phyloP scores from a whole-genome alignment of 345 rosid genomes.

The Physaria fendleri region DNA sequence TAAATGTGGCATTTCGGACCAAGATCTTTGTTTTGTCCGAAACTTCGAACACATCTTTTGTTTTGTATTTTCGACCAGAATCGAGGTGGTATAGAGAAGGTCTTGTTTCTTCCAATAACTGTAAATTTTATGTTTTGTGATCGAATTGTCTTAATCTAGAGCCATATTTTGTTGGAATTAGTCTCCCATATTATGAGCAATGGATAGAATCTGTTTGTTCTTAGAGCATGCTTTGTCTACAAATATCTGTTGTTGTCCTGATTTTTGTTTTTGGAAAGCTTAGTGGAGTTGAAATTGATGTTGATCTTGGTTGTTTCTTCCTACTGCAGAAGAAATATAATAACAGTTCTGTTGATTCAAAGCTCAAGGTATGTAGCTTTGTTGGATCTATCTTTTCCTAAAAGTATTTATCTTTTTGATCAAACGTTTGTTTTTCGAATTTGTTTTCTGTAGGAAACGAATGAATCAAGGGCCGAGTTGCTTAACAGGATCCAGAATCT shows the following conservation, averaged over 20 bases:
- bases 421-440: neutral
- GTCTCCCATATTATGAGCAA: too few species aligned
- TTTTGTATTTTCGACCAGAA: neutral
- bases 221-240: neutral
- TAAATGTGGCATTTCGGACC: neutral
- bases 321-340: slow-evolving; percentile 66
- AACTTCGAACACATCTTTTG: neutral
- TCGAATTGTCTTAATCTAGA: neutral
- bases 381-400: neutral
- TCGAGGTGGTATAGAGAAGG: neutral
- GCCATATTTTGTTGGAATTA: neutral
- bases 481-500: slow-evolving; percentile 77
- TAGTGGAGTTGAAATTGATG: neutral
- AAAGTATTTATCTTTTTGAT: neutral
- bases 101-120: neutral
- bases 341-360: slow-evolving; percentile 50
- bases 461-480: slow-evolving; percentile 79
- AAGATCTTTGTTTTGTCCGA: slow-evolving; percentile 18
- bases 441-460: slow-evolving; percentile 50
- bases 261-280: neutral
- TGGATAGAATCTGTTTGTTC: too few species aligned
- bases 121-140: neutral
- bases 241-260: neutral
- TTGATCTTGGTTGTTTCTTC: slow-evolving; percentile 2
- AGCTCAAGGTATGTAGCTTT: slow-evolving; percentile 43